Percentiles rank a stretch among this genome's conserved stretches.
These are phyloP conservation scores for Notholithocarpus densiflorus DNA, from an alignment of 306 rosid genomes.

Conservation along the genomic window DNA sequence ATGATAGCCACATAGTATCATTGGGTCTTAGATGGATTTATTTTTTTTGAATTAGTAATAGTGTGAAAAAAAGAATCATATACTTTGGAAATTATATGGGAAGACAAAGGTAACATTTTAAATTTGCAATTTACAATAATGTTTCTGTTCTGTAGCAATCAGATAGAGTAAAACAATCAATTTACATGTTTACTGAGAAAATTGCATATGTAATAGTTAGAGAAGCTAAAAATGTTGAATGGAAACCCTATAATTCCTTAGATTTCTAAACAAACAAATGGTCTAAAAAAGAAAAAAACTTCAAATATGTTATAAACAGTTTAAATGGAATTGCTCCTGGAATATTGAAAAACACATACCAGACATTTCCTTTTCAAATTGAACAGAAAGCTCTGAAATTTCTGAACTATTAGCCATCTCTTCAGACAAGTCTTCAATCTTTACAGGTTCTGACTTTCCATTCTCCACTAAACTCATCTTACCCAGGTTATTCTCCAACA, in stretches of 20 bases:
- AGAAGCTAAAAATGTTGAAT: neutral
- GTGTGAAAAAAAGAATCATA: too few relatives aligned
- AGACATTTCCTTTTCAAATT: conserved; percentile 32
- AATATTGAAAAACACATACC: neutral
- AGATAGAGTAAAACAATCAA: too few relatives aligned
- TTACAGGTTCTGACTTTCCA: conserved; percentile 20
- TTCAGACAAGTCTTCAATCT: conserved; percentile 34
- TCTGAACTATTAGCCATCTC: conserved; percentile 28
- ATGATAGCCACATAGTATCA: too few relatives aligned
- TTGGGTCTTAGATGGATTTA: too few relatives aligned
- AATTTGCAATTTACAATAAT: too few relatives aligned
- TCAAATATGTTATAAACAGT: neutral
- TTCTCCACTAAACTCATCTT: conserved; percentile 42
- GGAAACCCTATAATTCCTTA: too few relatives aligned
- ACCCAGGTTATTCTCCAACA: conserved; percentile 55
- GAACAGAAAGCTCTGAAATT: conserved; percentile 14
- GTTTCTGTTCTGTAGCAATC: too few relatives aligned
- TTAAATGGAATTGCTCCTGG: neutral
- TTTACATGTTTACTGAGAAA: neutral
- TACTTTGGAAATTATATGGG: too few relatives aligned
- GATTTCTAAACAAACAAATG: neutral
- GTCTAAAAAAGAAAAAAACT: neutral
- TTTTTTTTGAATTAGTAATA: too few relatives aligned
- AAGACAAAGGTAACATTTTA: too few relatives aligned
- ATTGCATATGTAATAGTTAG: neutral